phyloP scores from a whole-genome alignment of 2,329 filamentous ascomycete species.

The Basipetospora chlamydospora region DNA sequence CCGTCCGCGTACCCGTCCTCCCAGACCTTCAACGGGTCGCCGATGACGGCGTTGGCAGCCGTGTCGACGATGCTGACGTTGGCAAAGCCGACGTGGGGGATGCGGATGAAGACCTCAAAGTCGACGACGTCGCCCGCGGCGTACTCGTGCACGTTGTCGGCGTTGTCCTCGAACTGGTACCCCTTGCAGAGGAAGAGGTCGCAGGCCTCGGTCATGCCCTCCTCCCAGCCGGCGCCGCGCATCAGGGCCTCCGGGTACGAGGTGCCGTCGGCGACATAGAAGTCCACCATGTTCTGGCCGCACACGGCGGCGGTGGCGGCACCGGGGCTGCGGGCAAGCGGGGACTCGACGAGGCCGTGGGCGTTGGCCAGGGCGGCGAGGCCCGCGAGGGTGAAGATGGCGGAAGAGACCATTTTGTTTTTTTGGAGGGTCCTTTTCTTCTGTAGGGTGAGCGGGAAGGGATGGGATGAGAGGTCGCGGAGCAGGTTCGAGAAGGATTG shows the following conservation, averaged over 20 bases:
- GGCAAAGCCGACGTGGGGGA: conserved; percentile 19
- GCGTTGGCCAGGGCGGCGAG: neutral
- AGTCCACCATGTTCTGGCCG: conserved; percentile 12
- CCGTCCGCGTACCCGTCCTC: conserved; percentile 11
- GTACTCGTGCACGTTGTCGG: conserved; percentile 13
- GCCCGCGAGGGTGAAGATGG: conserved; percentile 3
- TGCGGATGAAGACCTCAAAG: conserved; percentile 23
- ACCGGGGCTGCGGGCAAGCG: conserved; percentile 2
- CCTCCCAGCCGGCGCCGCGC: conserved; percentile 13
- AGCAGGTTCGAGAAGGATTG: neutral
- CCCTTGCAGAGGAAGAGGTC: conserved; percentile 18
- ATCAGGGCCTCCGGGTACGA: conserved; percentile 19
- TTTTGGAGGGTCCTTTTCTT: too few species aligned
- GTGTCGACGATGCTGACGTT: conserved; percentile 36
- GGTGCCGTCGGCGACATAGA: conserved; percentile 18
- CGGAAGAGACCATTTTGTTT: neutral
- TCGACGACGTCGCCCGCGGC: conserved; percentile 19
- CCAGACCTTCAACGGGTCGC: conserved; percentile 30
- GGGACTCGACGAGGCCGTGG: conserved; percentile 5
- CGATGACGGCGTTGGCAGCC: conserved; percentile 31
- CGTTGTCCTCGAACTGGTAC: conserved; percentile 18
- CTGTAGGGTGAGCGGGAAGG: neutral
- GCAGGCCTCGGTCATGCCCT: conserved; percentile 15
- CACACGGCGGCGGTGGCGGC: conserved; percentile 4
- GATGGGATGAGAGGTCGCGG: neutral